phyloP scores from a whole-genome alignment of 1,139 yeast species.

The Taphrina pruni region DNA sequence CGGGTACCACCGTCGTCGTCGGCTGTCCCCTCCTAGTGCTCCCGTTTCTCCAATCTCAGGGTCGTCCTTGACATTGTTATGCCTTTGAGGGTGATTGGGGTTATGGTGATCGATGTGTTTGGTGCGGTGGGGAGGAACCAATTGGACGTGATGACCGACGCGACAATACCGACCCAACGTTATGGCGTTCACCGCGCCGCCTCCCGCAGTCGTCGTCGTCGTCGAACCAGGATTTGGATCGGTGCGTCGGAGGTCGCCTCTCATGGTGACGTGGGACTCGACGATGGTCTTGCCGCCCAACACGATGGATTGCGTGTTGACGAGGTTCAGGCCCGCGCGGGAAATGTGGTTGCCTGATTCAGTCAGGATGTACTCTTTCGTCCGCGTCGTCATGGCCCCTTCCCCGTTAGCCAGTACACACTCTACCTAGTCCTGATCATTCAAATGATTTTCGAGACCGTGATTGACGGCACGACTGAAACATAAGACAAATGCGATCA shows the following conservation, averaged over 20 bases:
- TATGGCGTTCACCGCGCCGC: not conserved
- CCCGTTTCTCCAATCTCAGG: not conserved
- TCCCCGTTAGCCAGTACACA: not conserved
- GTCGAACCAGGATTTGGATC: slow-evolving; percentile 45
- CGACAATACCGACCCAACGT: slow-evolving; percentile 47
- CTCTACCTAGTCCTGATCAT: too few relatives aligned
- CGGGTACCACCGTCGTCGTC: slow-evolving; percentile 49
- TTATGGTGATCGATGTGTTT: slow-evolving; percentile 11
- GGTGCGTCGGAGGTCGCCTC: slow-evolving; percentile 35
- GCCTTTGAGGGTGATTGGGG: too few relatives aligned
- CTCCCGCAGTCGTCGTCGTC: too few relatives aligned
- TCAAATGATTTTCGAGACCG: too few relatives aligned
- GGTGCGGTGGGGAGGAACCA: slow-evolving; percentile 53
- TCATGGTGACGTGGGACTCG: slow-evolving; percentile 38
- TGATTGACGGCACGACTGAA: too few relatives aligned
- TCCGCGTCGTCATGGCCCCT: slow-evolving; percentile 12
- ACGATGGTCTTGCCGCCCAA: slow-evolving; percentile 55
- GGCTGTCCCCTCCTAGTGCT: too few relatives aligned
- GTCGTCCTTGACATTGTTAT: too few relatives aligned
- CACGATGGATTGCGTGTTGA: slow-evolving; percentile 55
- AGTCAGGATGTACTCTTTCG: slow-evolving; percentile 51
- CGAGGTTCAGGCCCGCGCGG: slow-evolving; percentile 56
- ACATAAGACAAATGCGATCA: too few relatives aligned
- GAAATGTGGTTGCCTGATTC: slow-evolving; percentile 66
- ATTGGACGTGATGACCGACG: slow-evolving; percentile 51